These are phyloP conservation scores for Hemileccinum impolitum DNA, from an alignment of 768 basidiomycete species.

Conservation along the genomic window DNA sequence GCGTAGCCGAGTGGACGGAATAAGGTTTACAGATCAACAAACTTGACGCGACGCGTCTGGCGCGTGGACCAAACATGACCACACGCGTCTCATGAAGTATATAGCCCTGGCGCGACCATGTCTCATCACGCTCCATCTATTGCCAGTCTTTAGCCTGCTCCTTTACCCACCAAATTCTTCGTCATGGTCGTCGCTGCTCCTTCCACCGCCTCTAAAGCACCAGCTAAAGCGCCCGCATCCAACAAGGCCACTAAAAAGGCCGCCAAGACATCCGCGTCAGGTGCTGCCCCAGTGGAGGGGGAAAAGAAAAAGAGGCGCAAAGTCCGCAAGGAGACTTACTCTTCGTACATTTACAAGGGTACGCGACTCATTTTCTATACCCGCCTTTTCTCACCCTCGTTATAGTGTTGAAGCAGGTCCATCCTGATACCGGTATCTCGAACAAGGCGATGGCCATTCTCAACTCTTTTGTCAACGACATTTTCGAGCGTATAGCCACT, in stretches of 20 bases:
- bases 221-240: conserved; percentile 39
- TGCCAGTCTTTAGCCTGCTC: conserved; percentile 14
- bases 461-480: conserved; percentile 91
- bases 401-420: conserved; percentile 91
- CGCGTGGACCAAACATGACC: conserved; percentile 34
- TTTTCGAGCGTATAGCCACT: conserved; percentile 88
- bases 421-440: conserved; percentile 98
- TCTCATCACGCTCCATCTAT: conserved; percentile 5
- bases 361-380: neutral
- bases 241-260: conserved; percentile 46
- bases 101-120: conserved; percentile 7
- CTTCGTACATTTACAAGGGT: conserved; percentile 96
- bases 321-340: conserved; percentile 87
- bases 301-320: conserved; percentile 92
- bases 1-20: conserved; percentile 13
- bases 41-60: conserved; percentile 33
- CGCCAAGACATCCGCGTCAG: conserved; percentile 57
- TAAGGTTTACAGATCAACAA: conserved; percentile 40
- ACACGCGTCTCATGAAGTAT: conserved; percentile 33
- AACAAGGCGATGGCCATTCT: conserved; percentile 95
- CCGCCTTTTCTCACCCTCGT: conserved; percentile 1
- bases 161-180: conserved; percentile 9
- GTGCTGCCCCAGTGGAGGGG: conserved; percentile 52
- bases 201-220: conserved; percentile 41
- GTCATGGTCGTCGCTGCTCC: conserved; percentile 61